A percentile compares a stretch with the other conserved stretches of the same genome.
Conservation (phyloP, 1,284 basidiomycete species). For the Cryptococcus amylolentus region DNA sequence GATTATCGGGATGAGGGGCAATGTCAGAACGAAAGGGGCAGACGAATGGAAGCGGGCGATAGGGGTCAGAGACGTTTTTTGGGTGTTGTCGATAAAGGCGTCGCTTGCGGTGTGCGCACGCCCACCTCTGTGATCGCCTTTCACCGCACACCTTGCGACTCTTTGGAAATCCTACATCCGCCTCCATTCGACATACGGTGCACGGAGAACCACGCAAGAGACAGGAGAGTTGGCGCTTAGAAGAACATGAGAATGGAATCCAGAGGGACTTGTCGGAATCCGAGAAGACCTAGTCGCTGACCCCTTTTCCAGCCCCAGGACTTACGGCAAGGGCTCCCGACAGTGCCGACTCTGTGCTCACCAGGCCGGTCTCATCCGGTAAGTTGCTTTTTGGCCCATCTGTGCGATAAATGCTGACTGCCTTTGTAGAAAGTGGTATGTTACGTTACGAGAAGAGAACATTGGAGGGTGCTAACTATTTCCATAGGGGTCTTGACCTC, state of each 20-base stretch:
- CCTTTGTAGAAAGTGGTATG: conserved; percentile 35
- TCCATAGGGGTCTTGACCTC: conserved; percentile 71
- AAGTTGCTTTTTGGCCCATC: conserved; percentile 20
- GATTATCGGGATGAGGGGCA: background rate
- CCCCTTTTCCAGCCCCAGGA: conserved; percentile 63
- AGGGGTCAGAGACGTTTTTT: background rate
- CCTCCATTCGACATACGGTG: background rate
- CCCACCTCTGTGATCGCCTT: background rate
- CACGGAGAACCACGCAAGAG: background rate
- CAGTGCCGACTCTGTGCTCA: conserved; percentile 95
- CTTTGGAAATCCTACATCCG: no score
- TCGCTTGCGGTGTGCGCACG: background rate
- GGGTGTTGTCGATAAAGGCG: background rate
- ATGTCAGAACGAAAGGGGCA: background rate
- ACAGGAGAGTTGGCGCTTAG: background rate
- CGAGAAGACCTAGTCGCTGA: background rate
- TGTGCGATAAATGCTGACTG: conserved; percentile 14
- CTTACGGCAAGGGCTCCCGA: conserved; percentile 90
- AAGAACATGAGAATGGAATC: background rate
- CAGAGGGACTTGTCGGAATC: background rate
- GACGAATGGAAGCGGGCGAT: background rate
- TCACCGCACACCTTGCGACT: no score
- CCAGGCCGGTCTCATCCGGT: conserved; percentile 88
- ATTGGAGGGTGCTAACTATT: background rate
- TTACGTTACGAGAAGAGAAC: conserved; percentile 3